phyloP scores from a whole-genome alignment of 331 rosid species.

The Saraca asoca region DNA sequence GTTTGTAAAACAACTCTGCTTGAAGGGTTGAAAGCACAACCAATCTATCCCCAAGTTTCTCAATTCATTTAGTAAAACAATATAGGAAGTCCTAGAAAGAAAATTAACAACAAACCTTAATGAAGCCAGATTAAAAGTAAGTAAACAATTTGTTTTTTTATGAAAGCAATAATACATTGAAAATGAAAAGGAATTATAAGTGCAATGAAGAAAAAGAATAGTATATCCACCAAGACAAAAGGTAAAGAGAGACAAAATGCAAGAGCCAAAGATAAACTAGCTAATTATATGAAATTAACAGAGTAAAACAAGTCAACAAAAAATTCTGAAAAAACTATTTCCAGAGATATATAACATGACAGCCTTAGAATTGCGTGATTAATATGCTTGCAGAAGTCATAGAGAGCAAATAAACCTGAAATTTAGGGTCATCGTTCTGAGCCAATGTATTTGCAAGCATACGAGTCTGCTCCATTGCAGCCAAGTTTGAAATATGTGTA shows the following conservation, averaged over 20 bases:
- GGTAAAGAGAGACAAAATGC: no score
- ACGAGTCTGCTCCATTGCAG: conserved; percentile 96
- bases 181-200: no score
- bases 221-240: no score
- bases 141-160: background rate
- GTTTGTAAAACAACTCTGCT: background rate
- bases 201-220: no score
- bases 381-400: conserved; percentile 25
- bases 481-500: conserved; percentile 60
- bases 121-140: background rate
- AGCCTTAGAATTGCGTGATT: conserved; percentile 11
- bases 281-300: no score
- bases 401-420: conserved; percentile 65
- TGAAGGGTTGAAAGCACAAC: background rate
- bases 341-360: background rate
- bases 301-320: no score
- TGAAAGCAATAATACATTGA: no score
- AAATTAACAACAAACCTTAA: background rate
- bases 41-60: background rate
- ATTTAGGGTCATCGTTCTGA: conserved; percentile 90
- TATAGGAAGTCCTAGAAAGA: background rate
- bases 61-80: conserved; percentile 10
- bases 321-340: no score
- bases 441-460: conserved; percentile 92
- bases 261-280: no score